Evolutionary conservation across 768 basidiomycete genomes (phyloP).

Genomic region (Suillus hirtellus): DNA sequence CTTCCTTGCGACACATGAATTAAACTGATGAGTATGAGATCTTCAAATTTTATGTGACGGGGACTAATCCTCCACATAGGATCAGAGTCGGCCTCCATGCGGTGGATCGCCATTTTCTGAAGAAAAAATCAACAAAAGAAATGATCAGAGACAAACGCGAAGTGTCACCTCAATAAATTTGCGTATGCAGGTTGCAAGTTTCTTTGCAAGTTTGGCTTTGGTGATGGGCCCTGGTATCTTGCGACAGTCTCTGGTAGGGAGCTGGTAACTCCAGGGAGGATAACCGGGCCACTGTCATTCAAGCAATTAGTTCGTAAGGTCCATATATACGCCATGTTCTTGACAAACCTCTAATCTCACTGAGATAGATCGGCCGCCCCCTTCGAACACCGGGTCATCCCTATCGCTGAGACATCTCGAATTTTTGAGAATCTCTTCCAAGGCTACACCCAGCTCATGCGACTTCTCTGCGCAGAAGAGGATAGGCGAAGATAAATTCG

Average conservation of each 20-base stretch:
- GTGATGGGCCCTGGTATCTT: slow-evolving; percentile 75
- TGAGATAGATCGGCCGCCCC: slow-evolving; percentile 71
- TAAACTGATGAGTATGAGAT: slow-evolving; percentile 69
- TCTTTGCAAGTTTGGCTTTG: slow-evolving; percentile 65
- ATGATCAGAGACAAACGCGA: slow-evolving; percentile 14
- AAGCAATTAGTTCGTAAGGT: neutral
- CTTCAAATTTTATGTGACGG: slow-evolving; percentile 55
- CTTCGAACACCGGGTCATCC: slow-evolving; percentile 61
- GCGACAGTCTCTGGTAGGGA: slow-evolving; percentile 73
- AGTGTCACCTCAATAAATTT: slow-evolving; percentile 57
- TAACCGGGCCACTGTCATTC: slow-evolving; percentile 73
- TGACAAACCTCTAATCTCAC: slow-evolving; percentile 64
- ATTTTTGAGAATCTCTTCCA: slow-evolving; percentile 58
- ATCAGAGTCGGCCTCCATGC: slow-evolving; percentile 60
- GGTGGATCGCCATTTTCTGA: slow-evolving; percentile 50
- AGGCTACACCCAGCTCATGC: slow-evolving; percentile 57
- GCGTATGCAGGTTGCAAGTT: slow-evolving; percentile 64
- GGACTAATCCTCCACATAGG: slow-evolving; percentile 57
- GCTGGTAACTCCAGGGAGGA: slow-evolving; percentile 67
- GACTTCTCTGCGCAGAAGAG: slow-evolving; percentile 57
- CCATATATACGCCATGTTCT: neutral
- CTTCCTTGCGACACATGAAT: slow-evolving; percentile 79
- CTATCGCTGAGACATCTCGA: slow-evolving; percentile 53
- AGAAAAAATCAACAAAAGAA: neutral
- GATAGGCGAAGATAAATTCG: slow-evolving; percentile 59